Percentiles rank a stretch among this genome's conserved stretches.
phyloP scores from a whole-genome alignment of 495 filamentous ascomycete genomes.

The Parmelia sp. region DNA sequence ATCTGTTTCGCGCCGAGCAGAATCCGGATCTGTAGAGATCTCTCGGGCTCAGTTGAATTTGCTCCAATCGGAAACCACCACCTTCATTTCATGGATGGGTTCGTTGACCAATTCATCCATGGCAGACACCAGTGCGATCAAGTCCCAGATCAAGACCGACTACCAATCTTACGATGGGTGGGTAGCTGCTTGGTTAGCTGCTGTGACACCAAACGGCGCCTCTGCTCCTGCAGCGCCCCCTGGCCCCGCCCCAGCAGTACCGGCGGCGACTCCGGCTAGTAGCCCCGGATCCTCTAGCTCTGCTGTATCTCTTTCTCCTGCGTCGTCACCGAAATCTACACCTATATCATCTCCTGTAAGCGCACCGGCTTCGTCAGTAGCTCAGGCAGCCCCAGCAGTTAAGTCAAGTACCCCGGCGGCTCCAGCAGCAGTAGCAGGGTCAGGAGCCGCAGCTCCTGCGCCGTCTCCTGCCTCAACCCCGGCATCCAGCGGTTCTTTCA shows the following conservation, averaged over 20 bases:
- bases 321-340: background rate
- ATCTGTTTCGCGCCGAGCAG: background rate
- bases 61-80: background rate
- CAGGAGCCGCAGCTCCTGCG: constrained; percentile 7
- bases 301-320: background rate
- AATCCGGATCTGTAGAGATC: background rate
- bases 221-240: constrained; percentile 3
- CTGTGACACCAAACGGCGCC: constrained; percentile 3
- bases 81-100: constrained; percentile 3
- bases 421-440: background rate
- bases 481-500: constrained; percentile 13
- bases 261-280: background rate
- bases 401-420: background rate
- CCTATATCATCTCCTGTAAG: background rate
- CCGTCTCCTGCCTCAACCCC: constrained; percentile 2
- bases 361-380: background rate
- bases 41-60: background rate
- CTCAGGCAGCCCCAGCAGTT: background rate
- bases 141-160: background rate
- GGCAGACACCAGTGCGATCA: background rate
- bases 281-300: background rate
- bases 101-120: background rate
- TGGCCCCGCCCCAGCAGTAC: background rate
- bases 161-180: constrained; percentile 22
- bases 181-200: constrained; percentile 20